These are phyloP conservation scores for Fonsecaea monophora DNA, from an alignment of 2,329 filamentous ascomycete genomes.

Conservation along the genomic window DNA sequence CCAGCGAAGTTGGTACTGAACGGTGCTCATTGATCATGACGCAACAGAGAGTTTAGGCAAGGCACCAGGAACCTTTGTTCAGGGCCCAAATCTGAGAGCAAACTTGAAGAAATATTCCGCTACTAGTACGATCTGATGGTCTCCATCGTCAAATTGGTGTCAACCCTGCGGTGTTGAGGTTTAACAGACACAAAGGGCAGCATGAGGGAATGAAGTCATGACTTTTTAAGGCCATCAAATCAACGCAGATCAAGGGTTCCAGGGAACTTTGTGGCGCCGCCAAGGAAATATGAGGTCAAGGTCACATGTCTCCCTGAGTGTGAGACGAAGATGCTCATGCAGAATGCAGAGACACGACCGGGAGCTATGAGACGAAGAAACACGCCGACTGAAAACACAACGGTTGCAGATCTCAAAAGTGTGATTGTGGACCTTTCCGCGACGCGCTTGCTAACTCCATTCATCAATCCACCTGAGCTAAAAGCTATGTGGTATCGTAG, in stretches of 20 bases:
- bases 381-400: constrained; percentile 3
- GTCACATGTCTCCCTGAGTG: constrained; percentile 13
- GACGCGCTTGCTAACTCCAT: constrained; percentile 38
- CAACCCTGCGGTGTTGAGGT: not conserved
- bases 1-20: not conserved
- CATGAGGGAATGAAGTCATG: constrained; percentile 17
- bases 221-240: constrained; percentile 13
- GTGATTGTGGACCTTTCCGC: constrained; percentile 35
- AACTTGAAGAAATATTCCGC: not conserved
- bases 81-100: not conserved
- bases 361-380: constrained; percentile 5
- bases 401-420: constrained; percentile 27
- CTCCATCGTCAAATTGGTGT: constrained; percentile 8
- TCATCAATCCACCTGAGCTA: constrained; percentile 37
- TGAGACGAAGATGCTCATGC: not conserved
- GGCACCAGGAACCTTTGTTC: not conserved
- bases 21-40: not conserved
- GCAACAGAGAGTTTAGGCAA: not conserved
- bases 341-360: not conserved
- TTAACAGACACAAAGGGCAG: not conserved
- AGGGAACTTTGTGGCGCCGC: not conserved
- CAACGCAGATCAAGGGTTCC: not conserved
- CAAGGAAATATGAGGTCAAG: constrained; percentile 2
- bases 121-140: not conserved
- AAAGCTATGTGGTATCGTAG: constrained; percentile 39